Conservation (phyloP, 768 basidiomycete genomes). For the Russula brevipes region DNA sequence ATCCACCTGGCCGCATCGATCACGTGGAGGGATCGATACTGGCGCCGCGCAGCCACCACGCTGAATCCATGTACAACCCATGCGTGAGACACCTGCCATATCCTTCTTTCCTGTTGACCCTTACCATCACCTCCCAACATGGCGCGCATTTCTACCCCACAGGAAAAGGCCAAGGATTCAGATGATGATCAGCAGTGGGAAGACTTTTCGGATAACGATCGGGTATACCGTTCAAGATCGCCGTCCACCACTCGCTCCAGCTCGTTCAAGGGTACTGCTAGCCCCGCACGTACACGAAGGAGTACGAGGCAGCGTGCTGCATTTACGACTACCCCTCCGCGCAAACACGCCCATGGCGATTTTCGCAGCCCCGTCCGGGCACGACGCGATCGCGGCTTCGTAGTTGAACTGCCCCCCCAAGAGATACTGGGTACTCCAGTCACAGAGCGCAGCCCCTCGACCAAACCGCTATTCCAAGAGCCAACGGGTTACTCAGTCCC, state of each 20-base stretch:
- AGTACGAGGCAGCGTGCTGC: neutral
- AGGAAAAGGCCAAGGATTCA: neutral
- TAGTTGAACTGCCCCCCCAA: neutral
- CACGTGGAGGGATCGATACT: neutral
- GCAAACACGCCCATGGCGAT: neutral
- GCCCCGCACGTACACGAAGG: slow-evolving; percentile 4
- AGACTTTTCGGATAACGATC: slow-evolving; percentile 8
- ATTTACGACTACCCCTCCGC: neutral
- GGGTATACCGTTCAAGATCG: neutral
- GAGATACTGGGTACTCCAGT: neutral
- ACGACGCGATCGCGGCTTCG: slow-evolving; percentile 1
- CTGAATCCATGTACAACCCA: neutral
- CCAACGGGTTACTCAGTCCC: neutral
- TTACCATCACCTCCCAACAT: slow-evolving; percentile 4
- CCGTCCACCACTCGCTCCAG: neutral
- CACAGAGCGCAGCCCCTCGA: no score
- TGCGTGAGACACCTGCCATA: neutral
- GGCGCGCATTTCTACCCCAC: neutral
- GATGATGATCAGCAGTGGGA: slow-evolving; percentile 16
- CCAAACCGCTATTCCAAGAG: neutral
- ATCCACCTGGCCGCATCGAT: neutral
- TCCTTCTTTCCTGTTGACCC: neutral
- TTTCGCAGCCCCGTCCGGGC: neutral
- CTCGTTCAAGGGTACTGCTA: neutral
- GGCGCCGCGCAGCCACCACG: neutral